Evolutionary conservation across 139 green algal genomes (phyloP), one percentile per base, ranked within the genome.

Genomic region (Coccomyxa sp.): DNA sequence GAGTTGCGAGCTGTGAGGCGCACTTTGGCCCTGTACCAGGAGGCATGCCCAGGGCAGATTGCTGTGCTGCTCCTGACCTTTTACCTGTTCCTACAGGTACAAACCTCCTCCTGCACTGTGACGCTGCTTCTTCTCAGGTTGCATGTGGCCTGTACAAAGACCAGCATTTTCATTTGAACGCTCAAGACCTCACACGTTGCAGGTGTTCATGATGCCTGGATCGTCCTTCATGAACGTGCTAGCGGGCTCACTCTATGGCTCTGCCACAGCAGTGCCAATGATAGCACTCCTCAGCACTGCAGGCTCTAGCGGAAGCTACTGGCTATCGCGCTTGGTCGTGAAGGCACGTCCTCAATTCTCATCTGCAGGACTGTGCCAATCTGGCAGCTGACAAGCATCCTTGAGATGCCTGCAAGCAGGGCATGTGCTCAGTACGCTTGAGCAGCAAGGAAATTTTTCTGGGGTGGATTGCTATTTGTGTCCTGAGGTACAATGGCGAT

Each of bases 31-130:
- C 77, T 85, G 59, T 85, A 85, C 32, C 68, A 77, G 60, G 30
- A 77, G 12, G 57, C 32, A 17, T 79, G 67, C 58, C 79, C 38
- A 11, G 75, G 45, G 32, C 84, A 83, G 59, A 76, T 88, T n/a
- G 67, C 66, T 12, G 60, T 51, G 14, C 21, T 88, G 31, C 28
- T 83, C 60, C 51, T 87, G 1, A 59, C 45, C 67, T 77, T 32
- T 10, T 92, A 92, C 76, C 38, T 92, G 21, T 91, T 92, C 76
- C 25, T 91, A 23, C 88, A 92, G 80, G 80, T 77, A 30, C 0
- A 25, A 0, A 25, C 0, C 0, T 67, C 82, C 13, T 58, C 38
- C 4, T 45, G 21, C n/a, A 67, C 27, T 7, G 13, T 67, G 51
- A 30, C 57, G 28, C 57, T 7, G 38, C 38, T 51, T 51, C 38